Conservation (phyloP, 1,139 yeast genomes). For the Blastobotrys elegans region DNA sequence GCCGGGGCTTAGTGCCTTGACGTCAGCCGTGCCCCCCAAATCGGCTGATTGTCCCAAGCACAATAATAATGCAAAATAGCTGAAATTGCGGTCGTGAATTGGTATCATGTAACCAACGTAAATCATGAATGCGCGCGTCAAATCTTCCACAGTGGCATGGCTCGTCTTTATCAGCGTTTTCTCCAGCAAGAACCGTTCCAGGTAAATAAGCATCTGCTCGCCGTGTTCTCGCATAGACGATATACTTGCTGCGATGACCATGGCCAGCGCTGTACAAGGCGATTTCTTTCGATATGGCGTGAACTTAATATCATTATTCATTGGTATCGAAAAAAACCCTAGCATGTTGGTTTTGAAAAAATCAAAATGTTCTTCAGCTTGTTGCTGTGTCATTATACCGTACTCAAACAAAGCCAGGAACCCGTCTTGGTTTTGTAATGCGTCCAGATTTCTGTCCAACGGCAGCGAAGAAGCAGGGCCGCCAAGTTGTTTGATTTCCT, state of each 20-base stretch:
- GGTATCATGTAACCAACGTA: constrained; percentile 8
- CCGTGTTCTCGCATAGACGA: not conserved
- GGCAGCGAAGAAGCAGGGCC: not conserved
- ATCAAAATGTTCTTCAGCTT: not conserved
- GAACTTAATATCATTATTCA: not conserved
- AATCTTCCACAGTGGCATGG: constrained; percentile 38
- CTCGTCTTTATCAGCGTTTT: constrained; percentile 32
- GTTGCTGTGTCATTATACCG: not conserved
- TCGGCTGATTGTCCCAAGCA: not conserved
- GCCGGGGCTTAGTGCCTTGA: constrained; percentile 27
- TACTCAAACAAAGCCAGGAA: not conserved
- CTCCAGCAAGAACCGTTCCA: constrained; percentile 46
- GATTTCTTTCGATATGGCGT: not conserved
- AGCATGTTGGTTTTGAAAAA: not conserved
- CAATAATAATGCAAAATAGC: not conserved
- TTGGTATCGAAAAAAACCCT: not conserved
- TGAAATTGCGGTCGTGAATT: not conserved
- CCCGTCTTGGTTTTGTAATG: not conserved
- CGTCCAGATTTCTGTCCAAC: not conserved
- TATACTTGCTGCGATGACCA: constrained; percentile 5
- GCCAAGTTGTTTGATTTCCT: constrained; percentile 4
- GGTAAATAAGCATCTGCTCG: constrained; percentile 26
- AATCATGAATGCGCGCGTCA: constrained; percentile 10
- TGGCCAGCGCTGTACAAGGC: constrained; percentile 1
- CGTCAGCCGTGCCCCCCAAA: constrained; percentile 37